A percentile compares a stretch with the other conserved stretches of the same genome.
Conservation (phyloP, 768 basidiomycete genomes). For the Pulveroboletus frians region DNA sequence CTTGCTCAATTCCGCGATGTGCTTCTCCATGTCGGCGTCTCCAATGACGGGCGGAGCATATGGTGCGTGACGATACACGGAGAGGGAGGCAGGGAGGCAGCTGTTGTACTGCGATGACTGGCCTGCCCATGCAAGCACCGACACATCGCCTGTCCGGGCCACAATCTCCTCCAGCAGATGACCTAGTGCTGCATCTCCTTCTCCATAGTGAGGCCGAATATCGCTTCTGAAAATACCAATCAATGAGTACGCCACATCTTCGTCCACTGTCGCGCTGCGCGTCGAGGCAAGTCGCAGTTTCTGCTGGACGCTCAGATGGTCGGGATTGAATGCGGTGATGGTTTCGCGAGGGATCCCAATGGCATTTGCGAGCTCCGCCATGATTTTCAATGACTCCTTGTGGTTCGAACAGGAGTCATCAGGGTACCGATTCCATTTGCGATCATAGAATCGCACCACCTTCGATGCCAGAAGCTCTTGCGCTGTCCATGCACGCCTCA, state of each 20-base stretch:
- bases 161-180: conserved; percentile 11
- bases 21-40: background rate
- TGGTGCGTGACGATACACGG: background rate
- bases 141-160: background rate
- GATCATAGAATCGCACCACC: background rate
- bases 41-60: no score
- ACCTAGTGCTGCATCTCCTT: conserved; percentile 1
- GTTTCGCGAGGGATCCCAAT: background rate
- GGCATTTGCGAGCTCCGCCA: background rate
- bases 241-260: conserved; percentile 8
- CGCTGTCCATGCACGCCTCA: background rate
- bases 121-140: conserved; percentile 4
- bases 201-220: conserved; percentile 2
- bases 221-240: conserved; percentile 12
- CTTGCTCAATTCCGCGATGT: background rate
- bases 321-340: background rate
- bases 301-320: background rate
- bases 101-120: conserved; percentile 6
- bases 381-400: background rate
- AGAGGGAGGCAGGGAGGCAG: conserved; percentile 1
- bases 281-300: conserved; percentile 9
- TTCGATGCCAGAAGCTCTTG: background rate
- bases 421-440: background rate
- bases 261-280: background rate
- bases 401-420: background rate